phyloP scores from a whole-genome alignment of 2,329 filamentous ascomycete species.

The Hyphodiscus sp. region DNA sequence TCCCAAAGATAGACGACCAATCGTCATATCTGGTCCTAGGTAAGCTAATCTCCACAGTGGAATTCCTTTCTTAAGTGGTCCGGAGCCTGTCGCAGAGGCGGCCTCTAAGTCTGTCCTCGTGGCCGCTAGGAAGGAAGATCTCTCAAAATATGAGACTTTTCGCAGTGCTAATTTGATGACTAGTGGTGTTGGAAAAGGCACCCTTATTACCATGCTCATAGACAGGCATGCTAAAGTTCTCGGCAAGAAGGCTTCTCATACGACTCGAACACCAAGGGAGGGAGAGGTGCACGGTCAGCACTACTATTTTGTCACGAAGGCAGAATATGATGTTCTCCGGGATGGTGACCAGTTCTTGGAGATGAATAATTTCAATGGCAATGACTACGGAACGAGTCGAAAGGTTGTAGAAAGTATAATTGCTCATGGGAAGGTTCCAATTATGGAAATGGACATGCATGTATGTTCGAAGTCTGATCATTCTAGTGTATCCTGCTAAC shows the following conservation, averaged over 20 bases:
- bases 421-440: slow-evolving; percentile 51
- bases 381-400: slow-evolving; percentile 50
- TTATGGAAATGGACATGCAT: slow-evolving; percentile 47
- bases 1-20: slow-evolving; percentile 44
- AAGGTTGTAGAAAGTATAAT: slow-evolving; percentile 45
- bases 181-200: slow-evolving; percentile 54
- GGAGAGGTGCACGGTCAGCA: slow-evolving; percentile 46
- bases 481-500: slow-evolving; percentile 3
- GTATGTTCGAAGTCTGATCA: slow-evolving; percentile 33
- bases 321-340: slow-evolving; percentile 50
- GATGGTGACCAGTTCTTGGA: slow-evolving; percentile 55
- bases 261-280: slow-evolving; percentile 43
- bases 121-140: too few relatives aligned
- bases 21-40: slow-evolving; percentile 61
- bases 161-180: too few relatives aligned
- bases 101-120: too few relatives aligned
- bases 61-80: too few relatives aligned
- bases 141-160: too few relatives aligned
- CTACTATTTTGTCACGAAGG: slow-evolving; percentile 50
- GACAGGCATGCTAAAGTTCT: slow-evolving; percentile 61
- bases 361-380: slow-evolving; percentile 43
- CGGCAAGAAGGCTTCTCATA: slow-evolving; percentile 48
- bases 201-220: slow-evolving; percentile 56
- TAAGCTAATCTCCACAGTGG: too few relatives aligned
- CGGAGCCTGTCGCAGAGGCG: too few relatives aligned